Base-by-base conservation (phyloP, 2,329 filamentous ascomycete genomes). In the Fusarium staphyleae region DNA sequence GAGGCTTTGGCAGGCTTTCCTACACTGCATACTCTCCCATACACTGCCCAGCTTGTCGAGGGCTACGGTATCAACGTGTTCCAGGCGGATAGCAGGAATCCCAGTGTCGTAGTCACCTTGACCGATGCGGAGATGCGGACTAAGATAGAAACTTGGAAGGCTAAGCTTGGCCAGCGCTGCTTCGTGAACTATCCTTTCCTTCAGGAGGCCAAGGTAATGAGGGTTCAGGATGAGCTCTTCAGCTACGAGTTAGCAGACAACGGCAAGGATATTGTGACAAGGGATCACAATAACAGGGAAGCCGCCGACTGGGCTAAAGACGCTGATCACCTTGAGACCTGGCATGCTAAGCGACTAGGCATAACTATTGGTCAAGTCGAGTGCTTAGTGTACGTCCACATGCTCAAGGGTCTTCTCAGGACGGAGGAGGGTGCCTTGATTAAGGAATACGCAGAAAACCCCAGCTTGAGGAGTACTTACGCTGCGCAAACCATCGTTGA, bases 141-240 rank as follows among this genome's bases (percentile, higher is more conserved):
- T 40, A 89, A 84, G 60, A 80, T 87, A 16, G 86, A 90, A 62
- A 77, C 84, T 48, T 93, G 93, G 48, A 91, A 91, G 71, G 76
- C 79, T 42, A 93, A 91, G 69, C 81, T 99, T 36, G 93, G 93
- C 36, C 84, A 93, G 73, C 87, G 87, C 55, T 93, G 96, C 54
- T 91, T 91, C 70, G 90, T 98, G 55, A 93, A 93, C 30, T 99
- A 96, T 69, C 95, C 95, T 1, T 99, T 97, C 77, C 77, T 99
- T 60, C 90, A 96, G 66, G 96, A 99, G 75, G 95, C 91, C 46
- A 93, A 93, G 75, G 87, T 99, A 24, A 82, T 91, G 44, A 88
- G 87, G 48, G 90, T 98, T 2, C 93, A 92, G 1, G 95, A 99
- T 70, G 93, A 98, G 72, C 80, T 98, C 22, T 98, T 98, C 70